Evolutionary conservation across 1,284 basidiomycete species (phyloP), one percentile per base, ranked within the genome.

Genomic region (Stygiomarasmius scandens): DNA sequence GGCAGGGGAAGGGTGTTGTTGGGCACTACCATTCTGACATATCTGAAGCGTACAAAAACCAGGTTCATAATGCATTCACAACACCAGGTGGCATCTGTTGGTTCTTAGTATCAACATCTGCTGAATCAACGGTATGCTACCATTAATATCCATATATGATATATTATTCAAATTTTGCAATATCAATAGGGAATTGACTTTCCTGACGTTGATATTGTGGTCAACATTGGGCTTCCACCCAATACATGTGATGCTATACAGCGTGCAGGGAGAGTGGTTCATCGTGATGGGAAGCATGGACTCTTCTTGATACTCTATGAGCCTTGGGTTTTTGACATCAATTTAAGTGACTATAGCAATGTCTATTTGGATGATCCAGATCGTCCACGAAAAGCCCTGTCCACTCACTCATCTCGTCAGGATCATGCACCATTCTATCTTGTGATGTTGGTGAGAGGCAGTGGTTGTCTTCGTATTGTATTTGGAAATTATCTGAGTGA

Each of bases 111-210:
- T 43, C 58, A 12, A 59, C 55, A 4, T 29, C 41, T 16, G 49
- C 38, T 11, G 48, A 50, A 14, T 45, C 41, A 38, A 59, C 58
- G 2, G 58, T 59, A 36, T 11, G 54, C 38, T 2, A 25, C 14
- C 4, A 19, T 4, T 19, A 41, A 9, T 5, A 44, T 22, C 16
- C 22, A 16, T 41, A 10, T 27, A 2, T 27, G 2, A 16, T 12
- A 41, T 41, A 41, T n/a, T 9, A 41, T 16, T 41, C 16, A 5
- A 41, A 9, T 19, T 41, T 41, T 16, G n/a, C n/a, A n/a, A n/a
- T n/a, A n/a, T n/a, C n/a, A n/a, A n/a, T n/a, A 59, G 58, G 54
- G 58, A 16, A 25, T 59, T 23, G 54, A 59, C 34, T 49, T 50
- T 25, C 46, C 47, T 16, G 54, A 46, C n/a, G 34, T 59, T 41